Conservation (phyloP, 2,329 filamentous ascomycete species). For the Aspergillus uvarum region DNA sequence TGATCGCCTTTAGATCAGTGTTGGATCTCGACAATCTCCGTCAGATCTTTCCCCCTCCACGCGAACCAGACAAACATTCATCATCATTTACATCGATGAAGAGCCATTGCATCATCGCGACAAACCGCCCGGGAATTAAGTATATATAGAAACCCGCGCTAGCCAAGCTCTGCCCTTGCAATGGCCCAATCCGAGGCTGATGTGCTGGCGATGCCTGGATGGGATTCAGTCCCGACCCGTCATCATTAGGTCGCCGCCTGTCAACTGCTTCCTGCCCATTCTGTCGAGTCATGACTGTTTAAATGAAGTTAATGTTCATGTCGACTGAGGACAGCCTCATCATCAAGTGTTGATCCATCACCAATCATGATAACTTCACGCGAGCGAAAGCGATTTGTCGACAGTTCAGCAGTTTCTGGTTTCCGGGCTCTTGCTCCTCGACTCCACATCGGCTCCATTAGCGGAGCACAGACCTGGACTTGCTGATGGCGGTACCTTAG, state of each 20-base stretch:
- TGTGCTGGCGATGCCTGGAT: conserved; percentile 8
- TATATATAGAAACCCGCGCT: conserved; percentile 7
- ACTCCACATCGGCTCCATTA: conserved; percentile 3
- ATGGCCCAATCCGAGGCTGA: conserved; percentile 6
- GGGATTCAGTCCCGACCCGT: conserved; percentile 3
- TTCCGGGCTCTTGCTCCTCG: not conserved
- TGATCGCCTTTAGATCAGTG: not conserved
- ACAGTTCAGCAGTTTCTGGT: not conserved
- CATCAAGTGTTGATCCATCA: too few relatives aligned
- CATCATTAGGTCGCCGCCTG: conserved; percentile 4
- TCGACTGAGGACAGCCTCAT: not conserved
- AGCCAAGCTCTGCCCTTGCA: not conserved
- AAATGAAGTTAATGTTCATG: not conserved
- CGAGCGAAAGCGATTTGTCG: too few relatives aligned
- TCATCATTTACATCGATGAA: not conserved
- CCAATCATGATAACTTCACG: too few relatives aligned
- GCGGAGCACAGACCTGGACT: conserved; percentile 2
- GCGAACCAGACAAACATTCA: not conserved
- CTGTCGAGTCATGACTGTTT: not conserved
- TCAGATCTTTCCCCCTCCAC: not conserved
- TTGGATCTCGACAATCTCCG: not conserved
- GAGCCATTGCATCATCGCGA: conserved; percentile 3
- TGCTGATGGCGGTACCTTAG: not conserved
- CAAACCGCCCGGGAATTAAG: not conserved
- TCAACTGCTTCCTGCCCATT: not conserved